phyloP scores from a whole-genome alignment of 75 land plant genomes.

The Chamaecyparis obtusa region DNA sequence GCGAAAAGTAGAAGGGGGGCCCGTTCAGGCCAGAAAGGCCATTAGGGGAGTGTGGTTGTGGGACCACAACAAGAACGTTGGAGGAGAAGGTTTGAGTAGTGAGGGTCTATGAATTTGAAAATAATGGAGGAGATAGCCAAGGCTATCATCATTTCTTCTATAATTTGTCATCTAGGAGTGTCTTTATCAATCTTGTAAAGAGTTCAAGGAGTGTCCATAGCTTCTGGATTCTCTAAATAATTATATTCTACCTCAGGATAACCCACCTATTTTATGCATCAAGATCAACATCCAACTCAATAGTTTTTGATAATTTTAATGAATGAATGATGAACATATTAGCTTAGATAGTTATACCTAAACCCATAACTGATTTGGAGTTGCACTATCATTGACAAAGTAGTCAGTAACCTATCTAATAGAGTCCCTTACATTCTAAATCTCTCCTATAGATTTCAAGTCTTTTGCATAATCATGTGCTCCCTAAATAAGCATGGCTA shows the following conservation, averaged over 20 bases:
- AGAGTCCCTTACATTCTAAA: conserved; percentile 36
- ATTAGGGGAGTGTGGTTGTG: too few relatives aligned
- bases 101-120: conserved; percentile 35
- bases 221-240: conserved; percentile 48
- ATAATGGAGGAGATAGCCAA: conserved; percentile 82
- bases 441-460: conserved; percentile 50
- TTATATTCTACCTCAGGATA: conserved; percentile 33
- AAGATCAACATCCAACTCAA: too few relatives aligned
- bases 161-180: conserved; percentile 17
- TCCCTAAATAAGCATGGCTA: conserved; percentile 75
- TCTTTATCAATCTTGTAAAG: conserved; percentile 21
- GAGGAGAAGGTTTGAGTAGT: conserved; percentile 59
- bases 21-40: too few relatives aligned
- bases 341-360: conserved; percentile 39
- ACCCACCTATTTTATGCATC: conserved; percentile 23
- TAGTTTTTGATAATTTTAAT: too few relatives aligned
- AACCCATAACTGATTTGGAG: conserved; percentile 52
- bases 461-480: conserved; percentile 37
- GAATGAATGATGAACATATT: too few relatives aligned
- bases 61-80: too few relatives aligned
- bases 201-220: conserved; percentile 39
- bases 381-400: conserved; percentile 61
- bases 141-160: conserved; percentile 79
- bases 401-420: conserved; percentile 94
- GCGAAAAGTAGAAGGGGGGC: too few relatives aligned